Evolutionary conservation across 2,329 filamentous ascomycete genomes (phyloP).

Genomic region (Trichoderma semiorbis): DNA sequence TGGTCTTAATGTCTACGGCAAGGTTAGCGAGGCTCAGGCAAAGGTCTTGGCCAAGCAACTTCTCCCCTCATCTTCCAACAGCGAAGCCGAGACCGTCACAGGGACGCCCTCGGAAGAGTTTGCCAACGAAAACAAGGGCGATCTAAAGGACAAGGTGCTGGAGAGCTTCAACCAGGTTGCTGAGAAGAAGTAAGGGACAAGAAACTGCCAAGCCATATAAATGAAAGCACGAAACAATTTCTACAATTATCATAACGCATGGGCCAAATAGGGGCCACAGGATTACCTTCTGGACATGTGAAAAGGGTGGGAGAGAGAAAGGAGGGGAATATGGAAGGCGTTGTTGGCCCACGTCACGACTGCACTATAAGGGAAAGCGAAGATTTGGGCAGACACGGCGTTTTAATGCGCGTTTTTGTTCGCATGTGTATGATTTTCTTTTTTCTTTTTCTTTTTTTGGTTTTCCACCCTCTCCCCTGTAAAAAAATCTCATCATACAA

Average conservation of each 20-base stretch:
- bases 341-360: conserved; percentile 12
- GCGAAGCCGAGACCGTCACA: background rate
- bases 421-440: background rate
- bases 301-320: background rate
- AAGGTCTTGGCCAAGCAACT: conserved; percentile 59
- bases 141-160: conserved; percentile 39
- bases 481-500: background rate
- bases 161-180: conserved; percentile 39
- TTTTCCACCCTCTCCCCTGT: background rate
- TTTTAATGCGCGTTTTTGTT: background rate
- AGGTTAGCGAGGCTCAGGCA: conserved; percentile 78
- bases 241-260: background rate
- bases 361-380: background rate
- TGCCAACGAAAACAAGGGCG: conserved; percentile 22
- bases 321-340: background rate
- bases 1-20: conserved; percentile 91
- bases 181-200: conserved; percentile 29
- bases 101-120: conserved; percentile 16
- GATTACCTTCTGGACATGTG: background rate
- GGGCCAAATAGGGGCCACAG: background rate
- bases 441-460: background rate
- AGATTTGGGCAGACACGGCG: conserved; percentile 8
- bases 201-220: background rate
- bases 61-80: conserved; percentile 30
- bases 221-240: background rate